These are phyloP conservation scores for Paramyrothecium roridum DNA, from an alignment of 2,329 filamentous ascomycete genomes.

Conservation along the genomic window DNA sequence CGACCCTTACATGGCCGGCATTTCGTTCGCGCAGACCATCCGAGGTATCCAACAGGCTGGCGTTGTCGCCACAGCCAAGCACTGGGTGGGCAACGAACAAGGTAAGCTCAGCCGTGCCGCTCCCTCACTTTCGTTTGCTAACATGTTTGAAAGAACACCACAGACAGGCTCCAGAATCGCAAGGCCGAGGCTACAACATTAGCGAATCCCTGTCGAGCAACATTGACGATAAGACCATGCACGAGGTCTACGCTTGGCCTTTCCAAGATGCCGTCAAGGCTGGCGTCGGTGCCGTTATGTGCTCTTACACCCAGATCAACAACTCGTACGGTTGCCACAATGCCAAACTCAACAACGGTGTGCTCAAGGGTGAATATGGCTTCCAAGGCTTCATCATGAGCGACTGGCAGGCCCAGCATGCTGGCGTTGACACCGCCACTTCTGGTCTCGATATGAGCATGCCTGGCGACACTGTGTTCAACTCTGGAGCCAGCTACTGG, in stretches of 20 bases:
- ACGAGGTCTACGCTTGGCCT: constrained; percentile 76
- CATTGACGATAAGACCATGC: constrained; percentile 69
- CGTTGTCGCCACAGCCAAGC: constrained; percentile 80
- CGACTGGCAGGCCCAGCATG: constrained; percentile 78
- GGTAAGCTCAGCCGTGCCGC: constrained; percentile 14
- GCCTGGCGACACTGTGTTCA: constrained; percentile 79
- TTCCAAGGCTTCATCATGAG: constrained; percentile 79
- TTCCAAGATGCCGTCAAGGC: constrained; percentile 71
- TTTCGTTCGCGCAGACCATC: constrained; percentile 69
- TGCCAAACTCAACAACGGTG: constrained; percentile 68
- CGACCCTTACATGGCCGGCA: constrained; percentile 72
- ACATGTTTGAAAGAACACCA: constrained; percentile 56
- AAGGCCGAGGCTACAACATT: constrained; percentile 54
- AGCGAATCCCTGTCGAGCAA: constrained; percentile 58
- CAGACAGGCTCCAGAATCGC: constrained; percentile 58
- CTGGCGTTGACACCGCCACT: constrained; percentile 61
- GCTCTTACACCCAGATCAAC: constrained; percentile 75
- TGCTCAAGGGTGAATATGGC: constrained; percentile 76
- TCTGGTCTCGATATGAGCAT: constrained; percentile 86
- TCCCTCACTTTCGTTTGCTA: constrained; percentile 1
- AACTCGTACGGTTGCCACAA: constrained; percentile 81
- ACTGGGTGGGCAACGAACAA: constrained; percentile 73
- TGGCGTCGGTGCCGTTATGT: constrained; percentile 63
- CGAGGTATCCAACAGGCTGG: constrained; percentile 79
- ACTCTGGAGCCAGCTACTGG: constrained; percentile 72